Evolutionary conservation across 2,329 filamentous ascomycete genomes (phyloP), one percentile per base, ranked within the genome.

Genomic region (Aspergillus viridinutans): DNA sequence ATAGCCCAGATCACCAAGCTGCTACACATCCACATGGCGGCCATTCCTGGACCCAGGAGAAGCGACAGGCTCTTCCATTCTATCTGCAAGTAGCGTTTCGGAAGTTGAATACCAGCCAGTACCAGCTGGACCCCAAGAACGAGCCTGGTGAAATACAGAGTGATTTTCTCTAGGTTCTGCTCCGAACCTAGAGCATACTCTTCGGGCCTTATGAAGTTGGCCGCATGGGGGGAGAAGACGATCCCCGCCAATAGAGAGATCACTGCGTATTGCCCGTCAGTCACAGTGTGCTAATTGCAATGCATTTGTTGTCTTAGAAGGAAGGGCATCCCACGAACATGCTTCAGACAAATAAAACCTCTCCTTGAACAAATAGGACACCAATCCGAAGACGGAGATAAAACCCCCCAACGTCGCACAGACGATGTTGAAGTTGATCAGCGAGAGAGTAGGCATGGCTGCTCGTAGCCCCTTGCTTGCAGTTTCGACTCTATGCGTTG

Each of bases 81-180:
- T 62, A 79, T 85, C 70, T 83, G 78, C 23, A 96, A 79, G 66
- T 96, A 96, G 58, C 89, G 87, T 69, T 86, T 90, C 0, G 92
- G 92, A 6, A 97, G 80, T 71, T 96, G 92, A 0, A 96, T 86
- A 5, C 92, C 92, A 0, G 92, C 92, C 6, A 97, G 80, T 8
- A 96, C 90, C 10, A 97, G 83, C 75, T 97, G 92, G 0, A 97
- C 90, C 3, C 92, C 92, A 0, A 97, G 84, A 0, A 96, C 92
- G 0, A 97, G 83, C 1, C 92, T 85, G 0, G 88, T 88, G 75
- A 97, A 96, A 73, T 90, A 89, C 61, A 96, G 79, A 0, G 90
- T 96, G 59, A 92, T 87, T 8, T 81, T 77, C 58, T 90, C 83
- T 47, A 96, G 78, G 51, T 86, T 85, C 35, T 81, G 73, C 8